A percentile compares a stretch with the other conserved stretches of the same genome.
phyloP scores from a whole-genome alignment of 306 rosid species.

The Coriaria nepalensis region DNA sequence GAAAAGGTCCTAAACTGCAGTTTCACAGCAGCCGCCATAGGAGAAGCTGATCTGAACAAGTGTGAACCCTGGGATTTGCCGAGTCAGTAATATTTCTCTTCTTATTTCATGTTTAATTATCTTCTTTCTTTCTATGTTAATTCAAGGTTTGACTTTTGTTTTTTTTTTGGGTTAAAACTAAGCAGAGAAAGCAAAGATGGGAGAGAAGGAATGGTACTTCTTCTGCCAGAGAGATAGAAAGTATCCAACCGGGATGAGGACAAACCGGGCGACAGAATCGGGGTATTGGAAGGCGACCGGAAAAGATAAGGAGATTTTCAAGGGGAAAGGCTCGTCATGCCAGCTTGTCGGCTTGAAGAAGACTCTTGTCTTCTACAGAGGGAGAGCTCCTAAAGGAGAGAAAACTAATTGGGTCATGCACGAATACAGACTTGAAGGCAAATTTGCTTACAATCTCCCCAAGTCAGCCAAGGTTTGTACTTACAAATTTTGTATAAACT shows the following conservation, averaged over 20 bases:
- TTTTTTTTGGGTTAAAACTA: background rate
- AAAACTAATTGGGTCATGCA: conserved; percentile 97
- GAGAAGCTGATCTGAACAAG: conserved; percentile 85
- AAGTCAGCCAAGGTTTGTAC: conserved; percentile 48
- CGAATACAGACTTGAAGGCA: conserved; percentile 73
- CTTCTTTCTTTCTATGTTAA: background rate
- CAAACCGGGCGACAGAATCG: conserved; percentile 77
- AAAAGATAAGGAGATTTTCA: conserved; percentile 64
- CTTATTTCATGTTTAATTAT: background rate
- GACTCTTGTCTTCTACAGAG: conserved; percentile 81
- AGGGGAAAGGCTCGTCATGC: conserved; percentile 46
- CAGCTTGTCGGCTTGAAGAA: conserved; percentile 97
- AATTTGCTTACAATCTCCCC: conserved; percentile 34
- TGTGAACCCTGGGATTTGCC: conserved; percentile 96
- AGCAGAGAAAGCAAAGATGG: conserved; percentile 87
- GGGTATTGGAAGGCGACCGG: conserved; percentile 99
- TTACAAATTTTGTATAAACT: too few relatives aligned
- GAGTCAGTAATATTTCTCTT: conserved; percentile 21
- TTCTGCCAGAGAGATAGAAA: conserved; percentile 79
- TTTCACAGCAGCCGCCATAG: conserved; percentile 69
- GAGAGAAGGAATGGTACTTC: conserved; percentile 90
- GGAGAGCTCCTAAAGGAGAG: conserved; percentile 93
- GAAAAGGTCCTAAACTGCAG: conserved; percentile 43
- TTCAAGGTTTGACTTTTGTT: background rate
- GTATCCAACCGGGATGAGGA: conserved; percentile 94